A percentile compares a stretch with the other conserved stretches of the same genome.
phyloP scores from a whole-genome alignment of 2,329 filamentous ascomycete genomes.

The Colletotrichum sansevieriae region DNA sequence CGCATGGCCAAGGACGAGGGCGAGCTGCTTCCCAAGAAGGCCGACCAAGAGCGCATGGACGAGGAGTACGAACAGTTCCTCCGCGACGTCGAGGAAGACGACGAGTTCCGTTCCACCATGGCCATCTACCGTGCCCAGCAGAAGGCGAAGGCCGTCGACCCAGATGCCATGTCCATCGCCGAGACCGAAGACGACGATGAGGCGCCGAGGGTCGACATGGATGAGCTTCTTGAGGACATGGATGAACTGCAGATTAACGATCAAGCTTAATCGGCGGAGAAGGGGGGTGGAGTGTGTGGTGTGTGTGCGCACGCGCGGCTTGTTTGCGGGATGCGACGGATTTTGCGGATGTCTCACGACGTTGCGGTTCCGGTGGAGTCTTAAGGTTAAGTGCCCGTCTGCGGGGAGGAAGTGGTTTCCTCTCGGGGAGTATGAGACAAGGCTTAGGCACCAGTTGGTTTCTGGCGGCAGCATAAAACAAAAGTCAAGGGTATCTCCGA shows the following conservation, averaged over 20 bases:
- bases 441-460: conserved; percentile 5
- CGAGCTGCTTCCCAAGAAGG: conserved; percentile 86
- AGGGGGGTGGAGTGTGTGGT: background rate
- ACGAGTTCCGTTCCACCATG: conserved; percentile 85
- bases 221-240: conserved; percentile 91
- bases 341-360: conserved; percentile 4
- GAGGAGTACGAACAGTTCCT: conserved; percentile 98
- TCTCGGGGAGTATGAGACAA: background rate
- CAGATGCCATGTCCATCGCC: conserved; percentile 77
- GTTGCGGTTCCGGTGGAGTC: conserved; percentile 14
- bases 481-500: conserved; percentile 17
- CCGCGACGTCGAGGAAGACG: conserved; percentile 95
- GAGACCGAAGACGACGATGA: conserved; percentile 74
- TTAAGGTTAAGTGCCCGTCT: conserved; percentile 35
- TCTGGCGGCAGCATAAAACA: conserved; percentile 11
- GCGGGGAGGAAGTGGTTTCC: conserved; percentile 17
- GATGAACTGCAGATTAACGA: conserved; percentile 85
- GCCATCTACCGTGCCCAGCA: conserved; percentile 84
- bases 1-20: conserved; percentile 92
- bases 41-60: conserved; percentile 89
- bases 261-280: conserved; percentile 23
- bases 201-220: conserved; percentile 79
- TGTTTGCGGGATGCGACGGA: conserved; percentile 6
- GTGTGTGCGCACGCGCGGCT: background rate
- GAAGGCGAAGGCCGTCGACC: conserved; percentile 61